A percentile compares a stretch with the other conserved stretches of the same genome.
Evolutionary conservation across 2,329 filamentous ascomycete species (phyloP).

Genomic region (Cladophialophora immunda): DNA sequence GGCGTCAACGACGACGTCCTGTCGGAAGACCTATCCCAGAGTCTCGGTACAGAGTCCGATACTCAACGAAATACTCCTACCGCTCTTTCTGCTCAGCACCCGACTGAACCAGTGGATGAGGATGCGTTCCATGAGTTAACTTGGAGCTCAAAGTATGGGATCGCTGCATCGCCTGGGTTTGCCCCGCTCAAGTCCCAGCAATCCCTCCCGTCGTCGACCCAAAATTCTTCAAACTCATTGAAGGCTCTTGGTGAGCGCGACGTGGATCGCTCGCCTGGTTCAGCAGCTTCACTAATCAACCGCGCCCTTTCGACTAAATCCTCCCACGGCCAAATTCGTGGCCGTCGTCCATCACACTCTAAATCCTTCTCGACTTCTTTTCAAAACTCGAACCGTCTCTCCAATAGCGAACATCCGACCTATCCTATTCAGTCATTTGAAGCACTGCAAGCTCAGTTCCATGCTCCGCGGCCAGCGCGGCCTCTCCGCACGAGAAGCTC

Average conservation of each 20-base stretch:
- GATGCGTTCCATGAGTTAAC: constrained; percentile 20
- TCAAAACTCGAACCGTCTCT: constrained; percentile 25
- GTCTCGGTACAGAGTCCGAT: constrained; percentile 25
- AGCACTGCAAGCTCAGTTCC: constrained; percentile 54
- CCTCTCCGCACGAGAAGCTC: constrained; percentile 53
- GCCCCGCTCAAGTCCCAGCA: constrained; percentile 20
- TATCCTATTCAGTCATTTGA: constrained; percentile 60
- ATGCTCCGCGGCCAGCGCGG: constrained; percentile 52
- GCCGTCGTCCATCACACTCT: constrained; percentile 35
- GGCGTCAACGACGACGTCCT: constrained; percentile 6
- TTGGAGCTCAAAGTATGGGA: constrained; percentile 12
- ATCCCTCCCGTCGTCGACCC: constrained; percentile 27
- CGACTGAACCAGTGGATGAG: constrained; percentile 30
- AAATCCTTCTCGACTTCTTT: constrained; percentile 38
- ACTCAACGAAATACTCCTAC: constrained; percentile 37
- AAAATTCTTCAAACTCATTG: constrained; percentile 34
- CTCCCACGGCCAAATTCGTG: constrained; percentile 27
- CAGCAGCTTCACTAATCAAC: constrained; percentile 18
- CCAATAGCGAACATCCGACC: constrained; percentile 45
- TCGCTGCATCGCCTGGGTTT: constrained; percentile 20
- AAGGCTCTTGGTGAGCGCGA: constrained; percentile 29
- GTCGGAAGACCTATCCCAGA: constrained; percentile 16
- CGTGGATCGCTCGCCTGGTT: constrained; percentile 8
- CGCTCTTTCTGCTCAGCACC: constrained; percentile 29
- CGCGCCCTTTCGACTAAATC: constrained; percentile 31